Base-by-base conservation (phyloP, 768 basidiomycete genomes). In the Naganishia vaughanmartiniae region DNA sequence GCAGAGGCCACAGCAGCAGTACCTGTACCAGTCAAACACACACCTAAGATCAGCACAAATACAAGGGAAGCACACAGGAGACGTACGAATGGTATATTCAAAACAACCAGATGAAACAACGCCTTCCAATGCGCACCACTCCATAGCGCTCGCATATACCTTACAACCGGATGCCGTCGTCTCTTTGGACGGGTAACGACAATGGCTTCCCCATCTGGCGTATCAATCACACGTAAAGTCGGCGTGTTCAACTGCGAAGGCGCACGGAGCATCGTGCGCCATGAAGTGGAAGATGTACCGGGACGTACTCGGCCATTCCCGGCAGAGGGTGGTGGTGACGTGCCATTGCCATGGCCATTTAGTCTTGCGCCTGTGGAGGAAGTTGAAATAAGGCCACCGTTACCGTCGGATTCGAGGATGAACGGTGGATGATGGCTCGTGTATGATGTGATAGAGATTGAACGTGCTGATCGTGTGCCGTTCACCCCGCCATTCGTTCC, bases 31-130 rank as follows among this genome's bases (percentile, higher is more conserved):
- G 34, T 55, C 33, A 14, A 21, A 45, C 3, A 31, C 26, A 19
- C 6, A 33, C 30, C 42, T 0, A 46, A 2, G 28, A 17, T 46
- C 36, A 30, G 42, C 42, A 31, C 39, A 7, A 15, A 15, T 15
- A 48, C n/a, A n/a, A n/a, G n/a, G n/a, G n/a, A n/a, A n/a, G n/a
- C n/a, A n/a, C n/a, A n/a, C n/a, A n/a, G n/a, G 36, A n/a, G 4
- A 77, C 78, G 75, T 54, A 81, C 80, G 33, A 81, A 73, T 15
- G 78, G 80, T 54, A 81, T 78, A 54, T 79, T 81, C 33, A 81
- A 54, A n/a, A 79, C 42, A 2, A 77, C 66, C 36, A 81, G 72
- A 65, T 81, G 80, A 15, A 76, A 24, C 48, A 76, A 42, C n/a
- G 76, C 74, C 48, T 72, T 63, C 80, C 80, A 81, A 66, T 79